Percentiles rank a stretch among this genome's conserved stretches.
phyloP scores from a whole-genome alignment of 805 yeast genomes.

The Barnettozyma wickerhamii region DNA sequence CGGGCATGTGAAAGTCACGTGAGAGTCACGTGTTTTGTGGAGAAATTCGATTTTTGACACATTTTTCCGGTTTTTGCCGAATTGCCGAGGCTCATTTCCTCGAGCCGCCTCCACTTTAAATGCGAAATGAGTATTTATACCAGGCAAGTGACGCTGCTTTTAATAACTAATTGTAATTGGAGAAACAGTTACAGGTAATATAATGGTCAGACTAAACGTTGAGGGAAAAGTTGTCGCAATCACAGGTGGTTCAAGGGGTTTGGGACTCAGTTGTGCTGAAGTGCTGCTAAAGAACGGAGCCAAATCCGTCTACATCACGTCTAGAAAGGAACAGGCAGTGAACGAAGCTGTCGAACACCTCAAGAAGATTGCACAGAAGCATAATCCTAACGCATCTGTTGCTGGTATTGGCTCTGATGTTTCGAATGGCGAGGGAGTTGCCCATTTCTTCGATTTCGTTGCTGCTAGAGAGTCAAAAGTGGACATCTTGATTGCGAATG shows the following conservation, averaged over 20 bases:
- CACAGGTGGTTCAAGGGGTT: conserved; percentile 76
- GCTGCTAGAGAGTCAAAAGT: conserved; percentile 37
- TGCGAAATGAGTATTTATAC: too few species aligned
- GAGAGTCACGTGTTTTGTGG: neutral
- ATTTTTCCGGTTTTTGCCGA: too few species aligned
- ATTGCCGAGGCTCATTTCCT: neutral
- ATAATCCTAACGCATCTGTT: conserved; percentile 28
- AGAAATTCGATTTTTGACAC: conserved; percentile 2
- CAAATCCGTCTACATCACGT: conserved; percentile 53
- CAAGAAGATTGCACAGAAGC: conserved; percentile 26
- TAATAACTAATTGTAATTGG: too few species aligned
- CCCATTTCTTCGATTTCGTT: conserved; percentile 39
- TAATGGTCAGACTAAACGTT: conserved; percentile 32
- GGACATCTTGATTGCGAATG: conserved; percentile 68
- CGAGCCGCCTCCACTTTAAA: too few species aligned
- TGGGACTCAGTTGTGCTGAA: conserved; percentile 67
- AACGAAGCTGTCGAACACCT: conserved; percentile 45
- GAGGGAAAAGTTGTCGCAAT: conserved; percentile 61
- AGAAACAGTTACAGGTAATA: too few species aligned
- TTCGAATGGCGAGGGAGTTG: conserved; percentile 44
- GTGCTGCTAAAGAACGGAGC: conserved; percentile 61
- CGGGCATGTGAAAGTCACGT: conserved; percentile 3
- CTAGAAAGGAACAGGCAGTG: conserved; percentile 60
- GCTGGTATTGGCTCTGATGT: conserved; percentile 54
- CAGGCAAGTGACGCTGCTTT: too few species aligned